Percentiles rank a stretch among this genome's conserved stretches.
phyloP scores from a whole-genome alignment of 345 rosid species.

The Aethionema arabicum region DNA sequence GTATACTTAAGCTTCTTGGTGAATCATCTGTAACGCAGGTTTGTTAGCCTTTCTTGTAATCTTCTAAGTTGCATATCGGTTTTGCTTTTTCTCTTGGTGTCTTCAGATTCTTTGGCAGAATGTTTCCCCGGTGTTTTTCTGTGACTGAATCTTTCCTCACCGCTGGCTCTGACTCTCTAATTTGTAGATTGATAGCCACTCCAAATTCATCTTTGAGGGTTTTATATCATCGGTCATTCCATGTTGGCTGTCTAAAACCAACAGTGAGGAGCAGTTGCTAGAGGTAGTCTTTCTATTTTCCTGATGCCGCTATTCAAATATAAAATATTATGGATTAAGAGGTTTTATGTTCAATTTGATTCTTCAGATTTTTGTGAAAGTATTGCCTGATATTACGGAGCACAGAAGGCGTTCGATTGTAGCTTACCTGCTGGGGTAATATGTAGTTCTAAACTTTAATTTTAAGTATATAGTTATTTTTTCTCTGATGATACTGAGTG shows the following conservation, averaged over 20 bases:
- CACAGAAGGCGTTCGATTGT: conserved; percentile 77
- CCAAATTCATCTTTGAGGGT: conserved; percentile 68
- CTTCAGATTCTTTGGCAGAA: conserved; percentile 9
- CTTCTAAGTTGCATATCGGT: conserved; percentile 8
- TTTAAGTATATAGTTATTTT: conserved; percentile 8
- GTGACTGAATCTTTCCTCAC: conserved; percentile 9
- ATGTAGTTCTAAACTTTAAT: conserved; percentile 4
- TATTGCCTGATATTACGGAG: conserved; percentile 76
- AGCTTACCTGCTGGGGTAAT: conserved; percentile 70
- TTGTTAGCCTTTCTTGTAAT: conserved; percentile 30
- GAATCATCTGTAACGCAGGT: conserved; percentile 86
- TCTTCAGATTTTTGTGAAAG: conserved; percentile 68
- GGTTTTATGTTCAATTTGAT: conserved; percentile 16
- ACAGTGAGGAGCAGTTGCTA: conserved; percentile 55
- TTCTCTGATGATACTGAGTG: conserved; percentile 18
- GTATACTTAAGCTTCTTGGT: conserved; percentile 68
- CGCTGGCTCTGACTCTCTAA: conserved; percentile 5
- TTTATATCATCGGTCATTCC: conserved; percentile 81
- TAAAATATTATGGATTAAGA: conserved; percentile 7
- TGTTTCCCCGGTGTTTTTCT: neutral
- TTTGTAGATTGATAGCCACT: conserved; percentile 71
- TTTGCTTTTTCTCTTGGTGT: neutral
- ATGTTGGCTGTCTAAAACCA: conserved; percentile 69
- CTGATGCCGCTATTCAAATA: neutral
- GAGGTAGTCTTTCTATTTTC: conserved; percentile 49